A percentile compares a stretch with the other conserved stretches of the same genome.
These are phyloP conservation scores for Bryum argenteum DNA, from an alignment of 225 moss, liverwort and hornwort genomes.

Conservation along the genomic window DNA sequence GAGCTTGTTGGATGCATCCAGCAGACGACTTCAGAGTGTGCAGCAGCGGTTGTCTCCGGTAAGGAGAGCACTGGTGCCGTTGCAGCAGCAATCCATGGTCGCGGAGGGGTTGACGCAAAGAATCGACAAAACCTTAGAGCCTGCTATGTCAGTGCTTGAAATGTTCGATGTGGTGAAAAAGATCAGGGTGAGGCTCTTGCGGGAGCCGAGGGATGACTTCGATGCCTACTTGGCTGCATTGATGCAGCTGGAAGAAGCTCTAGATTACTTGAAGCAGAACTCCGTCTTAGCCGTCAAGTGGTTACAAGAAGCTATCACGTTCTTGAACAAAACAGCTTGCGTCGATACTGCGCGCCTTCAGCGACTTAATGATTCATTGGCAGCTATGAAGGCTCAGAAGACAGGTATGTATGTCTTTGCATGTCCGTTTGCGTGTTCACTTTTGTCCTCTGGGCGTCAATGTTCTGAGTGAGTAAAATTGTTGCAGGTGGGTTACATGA, in stretches of 20 bases:
- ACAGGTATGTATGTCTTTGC: conserved; percentile 37
- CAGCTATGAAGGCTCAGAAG: conserved; percentile 42
- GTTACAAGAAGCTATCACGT: conserved; percentile 58
- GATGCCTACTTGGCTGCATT: conserved; percentile 53
- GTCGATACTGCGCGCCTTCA: conserved; percentile 41
- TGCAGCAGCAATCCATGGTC: conserved; percentile 48
- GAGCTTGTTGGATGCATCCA: conserved; percentile 37
- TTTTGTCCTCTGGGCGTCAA: background rate
- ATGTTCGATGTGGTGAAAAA: conserved; percentile 61
- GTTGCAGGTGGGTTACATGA: conserved; percentile 49
- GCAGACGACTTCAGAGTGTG: conserved; percentile 44
- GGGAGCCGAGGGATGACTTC: conserved; percentile 53
- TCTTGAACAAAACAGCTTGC: conserved; percentile 46
- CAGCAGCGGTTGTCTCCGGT: conserved; percentile 54
- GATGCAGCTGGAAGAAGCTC: conserved; percentile 53
- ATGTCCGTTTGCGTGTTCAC: conserved; percentile 1
- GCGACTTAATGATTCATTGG: conserved; percentile 54
- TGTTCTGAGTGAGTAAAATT: conserved; percentile 12
- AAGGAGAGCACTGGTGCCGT: conserved; percentile 45
- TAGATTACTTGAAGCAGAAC: conserved; percentile 50
- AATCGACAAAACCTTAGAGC: conserved; percentile 55
- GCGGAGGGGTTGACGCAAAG: conserved; percentile 43
- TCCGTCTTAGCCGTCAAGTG: conserved; percentile 43
- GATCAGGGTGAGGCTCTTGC: conserved; percentile 42
- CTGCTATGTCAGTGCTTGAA: conserved; percentile 55